Conservation (phyloP, 2,329 filamentous ascomycete species). For the Cordyceps cateniannulata region DNA sequence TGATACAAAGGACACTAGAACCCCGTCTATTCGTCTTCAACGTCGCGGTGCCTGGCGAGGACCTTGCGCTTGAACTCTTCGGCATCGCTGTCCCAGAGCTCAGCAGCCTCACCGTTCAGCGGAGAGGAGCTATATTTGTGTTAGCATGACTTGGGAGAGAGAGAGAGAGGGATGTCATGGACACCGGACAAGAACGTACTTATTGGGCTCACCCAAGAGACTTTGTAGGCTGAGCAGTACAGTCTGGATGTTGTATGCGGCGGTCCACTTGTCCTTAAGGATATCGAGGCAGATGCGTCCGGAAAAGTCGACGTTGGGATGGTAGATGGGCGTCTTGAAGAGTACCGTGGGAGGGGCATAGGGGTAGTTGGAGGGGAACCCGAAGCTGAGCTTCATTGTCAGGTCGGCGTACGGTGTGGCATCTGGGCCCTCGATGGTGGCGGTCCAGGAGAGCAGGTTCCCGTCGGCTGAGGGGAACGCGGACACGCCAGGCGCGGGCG, state of each 20-base stretch:
- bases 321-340: slow-evolving; percentile 98
- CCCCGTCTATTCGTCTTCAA: slow-evolving; percentile 52
- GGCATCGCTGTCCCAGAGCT: slow-evolving; percentile 87
- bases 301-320: slow-evolving; percentile 96
- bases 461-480: slow-evolving; percentile 89
- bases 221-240: slow-evolving; percentile 92
- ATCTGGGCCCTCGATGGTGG: slow-evolving; percentile 84
- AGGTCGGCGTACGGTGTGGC: slow-evolving; percentile 88
- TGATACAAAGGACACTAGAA: neutral
- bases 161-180: neutral
- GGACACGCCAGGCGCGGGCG: slow-evolving; percentile 84
- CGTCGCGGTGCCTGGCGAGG: slow-evolving; percentile 53
- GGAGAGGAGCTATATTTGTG: slow-evolving; percentile 69
- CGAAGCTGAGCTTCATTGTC: slow-evolving; percentile 85
- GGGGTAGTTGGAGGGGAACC: slow-evolving; percentile 88
- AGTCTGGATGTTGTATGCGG: slow-evolving; percentile 92
- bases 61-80: slow-evolving; percentile 81
- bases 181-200: slow-evolving; percentile 56
- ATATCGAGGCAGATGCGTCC: slow-evolving; percentile 97
- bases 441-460: slow-evolving; percentile 88
- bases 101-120: slow-evolving; percentile 90
- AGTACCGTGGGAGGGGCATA: slow-evolving; percentile 86
- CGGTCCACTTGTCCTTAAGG: slow-evolving; percentile 98
- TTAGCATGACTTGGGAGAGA: neutral
- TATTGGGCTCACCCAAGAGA: slow-evolving; percentile 93